Evolutionary conservation across 208 protist species (phyloP), one percentile per base, ranked within the genome.

Genomic region (Porcisia hertigi): DNA sequence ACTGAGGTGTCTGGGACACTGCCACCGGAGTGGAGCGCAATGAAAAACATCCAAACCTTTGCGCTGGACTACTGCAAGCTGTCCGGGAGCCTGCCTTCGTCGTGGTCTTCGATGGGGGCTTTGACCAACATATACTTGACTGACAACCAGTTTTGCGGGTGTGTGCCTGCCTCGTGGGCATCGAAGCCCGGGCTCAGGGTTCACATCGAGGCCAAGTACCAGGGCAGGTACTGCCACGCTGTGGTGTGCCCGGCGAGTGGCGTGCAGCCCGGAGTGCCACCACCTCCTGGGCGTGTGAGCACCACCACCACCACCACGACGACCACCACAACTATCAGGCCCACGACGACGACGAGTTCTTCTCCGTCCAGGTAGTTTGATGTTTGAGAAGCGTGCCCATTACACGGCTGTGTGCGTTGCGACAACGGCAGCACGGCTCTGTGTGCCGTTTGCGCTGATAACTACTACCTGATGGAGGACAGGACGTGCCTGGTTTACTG

Each of bases 141-240:
- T 0, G 53, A 30, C 34, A 71, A 54, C 52, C 2, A 1, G 0
- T 54, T 71, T 25, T 71, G 67, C 36, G 67, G 67, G 18, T 71
- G 67, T 54, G 67, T 71, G 67, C 67, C 67, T 1, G 67, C 8
- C 25, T 49, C 52, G 67, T 71, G 36, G 67, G 34, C n/a, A 8
- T 18, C 30, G 12, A 55, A 47, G 18, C 2, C 0, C 20, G 0
- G 18, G 0, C 52, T 60, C 1, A 20, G 1, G 8, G 34, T 59
- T 30, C 8, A 0, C 11, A 39, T 72, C 23, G 67, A 72, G 25
- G 52, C 20, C 16, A 0, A 47, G 52, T 25, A 60, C 34, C 23
- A 5, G 2, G 52, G 52, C 18, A 60, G 9, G 0, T 0, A 30
- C 67, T 72, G 67, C 67, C 36, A 0, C 1, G 36, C 16, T 9